These are phyloP conservation scores for Tetracladium setigerum DNA, from an alignment of 495 filamentous ascomycete species.

Conservation along the genomic window DNA sequence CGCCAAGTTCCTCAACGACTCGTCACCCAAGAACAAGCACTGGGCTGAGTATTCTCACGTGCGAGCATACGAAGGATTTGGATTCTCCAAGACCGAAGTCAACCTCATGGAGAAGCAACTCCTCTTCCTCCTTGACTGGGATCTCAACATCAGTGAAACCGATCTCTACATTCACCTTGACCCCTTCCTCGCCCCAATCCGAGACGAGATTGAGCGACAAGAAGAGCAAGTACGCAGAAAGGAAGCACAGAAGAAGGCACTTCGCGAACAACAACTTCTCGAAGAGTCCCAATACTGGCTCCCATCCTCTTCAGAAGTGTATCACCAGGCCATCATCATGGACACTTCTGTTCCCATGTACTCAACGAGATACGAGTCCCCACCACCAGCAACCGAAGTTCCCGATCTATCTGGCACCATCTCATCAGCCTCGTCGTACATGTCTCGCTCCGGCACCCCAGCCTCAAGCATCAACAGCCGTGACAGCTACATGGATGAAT, in stretches of 20 bases:
- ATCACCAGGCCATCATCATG: not conserved
- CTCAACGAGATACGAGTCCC: slow-evolving; percentile 14
- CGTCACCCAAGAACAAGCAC: slow-evolving; percentile 99
- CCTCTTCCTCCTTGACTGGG: slow-evolving; percentile 88
- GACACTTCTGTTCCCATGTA: not conserved
- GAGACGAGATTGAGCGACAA: slow-evolving; percentile 24
- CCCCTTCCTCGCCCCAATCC: slow-evolving; percentile 80
- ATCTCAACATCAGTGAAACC: slow-evolving; percentile 71
- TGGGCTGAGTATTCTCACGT: slow-evolving; percentile 88
- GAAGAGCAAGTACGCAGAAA: slow-evolving; percentile 7
- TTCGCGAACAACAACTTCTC: slow-evolving; percentile 1
- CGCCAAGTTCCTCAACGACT: slow-evolving; percentile 97
- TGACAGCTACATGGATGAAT: slow-evolving; percentile 10
- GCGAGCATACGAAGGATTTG: slow-evolving; percentile 69
- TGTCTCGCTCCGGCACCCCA: slow-evolving; percentile 15
- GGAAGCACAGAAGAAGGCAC: slow-evolving; percentile 6
- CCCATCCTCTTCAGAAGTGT: slow-evolving; percentile 1
- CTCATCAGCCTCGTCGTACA: slow-evolving; percentile 18
- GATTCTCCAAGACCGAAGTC: slow-evolving; percentile 89
- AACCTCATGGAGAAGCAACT: slow-evolving; percentile 99
- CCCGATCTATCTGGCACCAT: slow-evolving; percentile 17
- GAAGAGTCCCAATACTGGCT: slow-evolving; percentile 9
- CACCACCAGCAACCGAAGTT: slow-evolving; percentile 17
- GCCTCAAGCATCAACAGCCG: slow-evolving; percentile 14
- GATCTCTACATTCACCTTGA: slow-evolving; percentile 86